A percentile compares a stretch with the other conserved stretches of the same genome.
Evolutionary conservation across 495 filamentous ascomycete species (phyloP).

Genomic region (Hypoxylon perforatum): DNA sequence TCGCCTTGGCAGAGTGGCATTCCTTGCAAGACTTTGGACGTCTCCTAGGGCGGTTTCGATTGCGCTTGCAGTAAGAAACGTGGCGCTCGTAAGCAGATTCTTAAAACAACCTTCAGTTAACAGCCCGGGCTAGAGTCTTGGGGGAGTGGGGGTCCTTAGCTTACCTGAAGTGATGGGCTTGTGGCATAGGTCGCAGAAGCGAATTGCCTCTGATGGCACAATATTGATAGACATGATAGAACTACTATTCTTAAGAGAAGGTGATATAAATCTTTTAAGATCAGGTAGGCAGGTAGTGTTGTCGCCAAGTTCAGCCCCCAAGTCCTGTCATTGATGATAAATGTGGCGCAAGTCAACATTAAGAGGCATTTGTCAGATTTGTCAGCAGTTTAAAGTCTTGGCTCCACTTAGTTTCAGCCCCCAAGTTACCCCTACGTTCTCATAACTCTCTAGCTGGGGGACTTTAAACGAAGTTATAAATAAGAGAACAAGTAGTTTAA

Average conservation of each 20-base stretch:
- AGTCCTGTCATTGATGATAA: background rate
- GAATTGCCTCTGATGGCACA: constrained; percentile 5
- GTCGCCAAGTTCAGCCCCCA: background rate
- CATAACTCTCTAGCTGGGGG: background rate
- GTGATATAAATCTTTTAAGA: background rate
- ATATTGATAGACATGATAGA: background rate
- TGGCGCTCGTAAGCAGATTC: constrained; percentile 44
- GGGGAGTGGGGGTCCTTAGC: background rate
- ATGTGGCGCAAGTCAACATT: background rate
- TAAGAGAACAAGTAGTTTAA: no score
- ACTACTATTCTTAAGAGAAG: background rate
- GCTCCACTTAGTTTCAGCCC: no score
- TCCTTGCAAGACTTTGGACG: constrained; percentile 43
- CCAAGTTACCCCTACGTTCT: background rate
- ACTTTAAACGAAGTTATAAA: no score
- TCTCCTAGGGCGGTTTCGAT: constrained; percentile 33
- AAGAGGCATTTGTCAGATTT: background rate
- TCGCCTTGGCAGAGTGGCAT: constrained; percentile 43
- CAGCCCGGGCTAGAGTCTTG: background rate
- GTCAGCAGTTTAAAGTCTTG: background rate
- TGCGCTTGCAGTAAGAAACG: constrained; percentile 38
- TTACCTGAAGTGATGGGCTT: constrained; percentile 43
- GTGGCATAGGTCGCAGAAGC: constrained; percentile 35
- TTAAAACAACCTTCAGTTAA: constrained; percentile 12
- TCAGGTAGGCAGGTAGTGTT: no score